Conservation (phyloP, 1,284 basidiomycete species). For the Anthracocystis walkeri region DNA sequence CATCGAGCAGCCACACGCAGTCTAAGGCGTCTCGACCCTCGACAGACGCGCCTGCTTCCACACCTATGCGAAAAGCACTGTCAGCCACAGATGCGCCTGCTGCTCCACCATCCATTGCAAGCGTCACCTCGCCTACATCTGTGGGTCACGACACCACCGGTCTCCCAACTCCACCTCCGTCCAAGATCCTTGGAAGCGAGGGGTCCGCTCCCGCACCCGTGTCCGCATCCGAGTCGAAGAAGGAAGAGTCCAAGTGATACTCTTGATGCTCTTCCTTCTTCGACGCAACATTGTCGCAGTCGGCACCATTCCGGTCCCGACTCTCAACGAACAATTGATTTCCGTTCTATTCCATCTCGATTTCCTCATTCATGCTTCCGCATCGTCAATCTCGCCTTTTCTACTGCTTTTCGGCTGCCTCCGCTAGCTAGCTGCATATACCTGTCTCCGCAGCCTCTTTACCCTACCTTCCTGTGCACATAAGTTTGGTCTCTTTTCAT, state of each 20-base stretch:
- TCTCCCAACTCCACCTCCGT: constrained; percentile 48
- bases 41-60: constrained; percentile 24
- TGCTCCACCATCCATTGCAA: constrained; percentile 18
- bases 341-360: constrained; percentile 4
- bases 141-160: constrained; percentile 20
- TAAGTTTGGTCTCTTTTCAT: constrained; percentile 1
- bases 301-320: constrained; percentile 1
- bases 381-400: constrained; percentile 2
- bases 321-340: constrained; percentile 31
- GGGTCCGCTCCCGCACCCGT: background rate
- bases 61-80: constrained; percentile 41
- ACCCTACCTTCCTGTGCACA: background rate
- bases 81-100: constrained; percentile 27
- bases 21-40: constrained; percentile 20
- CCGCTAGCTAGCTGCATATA: constrained; percentile 27
- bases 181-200: constrained; percentile 41
- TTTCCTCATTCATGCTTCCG: constrained; percentile 5
- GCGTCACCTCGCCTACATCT: constrained; percentile 18
- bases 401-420: constrained; percentile 1
- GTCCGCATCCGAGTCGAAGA: constrained; percentile 11
- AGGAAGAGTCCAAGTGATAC: constrained; percentile 5
- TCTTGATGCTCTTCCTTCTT: background rate
- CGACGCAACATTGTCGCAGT: constrained; percentile 15
- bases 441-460: constrained; percentile 15
- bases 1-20: constrained; percentile 27